Conservation (phyloP, 805 yeast species). For the Starmerella cellae region DNA sequence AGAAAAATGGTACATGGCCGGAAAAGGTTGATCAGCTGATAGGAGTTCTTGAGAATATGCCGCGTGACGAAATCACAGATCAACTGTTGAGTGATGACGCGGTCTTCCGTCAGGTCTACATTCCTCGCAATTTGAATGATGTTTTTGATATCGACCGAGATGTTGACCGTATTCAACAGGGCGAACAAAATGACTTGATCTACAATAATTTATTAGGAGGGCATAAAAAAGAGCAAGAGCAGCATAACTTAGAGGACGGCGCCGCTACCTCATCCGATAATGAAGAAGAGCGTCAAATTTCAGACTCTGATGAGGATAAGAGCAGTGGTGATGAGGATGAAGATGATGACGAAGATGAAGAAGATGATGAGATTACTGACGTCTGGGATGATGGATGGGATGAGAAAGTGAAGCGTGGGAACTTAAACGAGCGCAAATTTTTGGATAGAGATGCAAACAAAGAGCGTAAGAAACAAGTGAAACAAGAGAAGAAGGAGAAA, state of each 20-base stretch:
- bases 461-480: conserved; percentile 60
- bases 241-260: conserved; percentile 10
- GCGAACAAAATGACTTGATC: conserved; percentile 44
- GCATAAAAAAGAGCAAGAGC: conserved; percentile 26
- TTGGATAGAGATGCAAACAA: conserved; percentile 70
- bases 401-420: conserved; percentile 24
- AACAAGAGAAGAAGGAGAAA: conserved; percentile 64
- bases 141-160: conserved; percentile 58
- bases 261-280: conserved; percentile 13
- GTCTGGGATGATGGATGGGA: conserved; percentile 33
- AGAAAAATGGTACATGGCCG: conserved; percentile 30
- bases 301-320: conserved; percentile 23
- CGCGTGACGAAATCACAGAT: conserved; percentile 24
- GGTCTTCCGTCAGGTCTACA: conserved; percentile 73
- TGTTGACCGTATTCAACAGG: conserved; percentile 31
- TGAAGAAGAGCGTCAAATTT: no score
- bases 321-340: conserved; percentile 24
- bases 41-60: conserved; percentile 19
- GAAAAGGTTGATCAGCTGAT: conserved; percentile 26
- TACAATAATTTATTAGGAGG: conserved; percentile 27
- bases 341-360: conserved; percentile 20
- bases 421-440: conserved; percentile 55
- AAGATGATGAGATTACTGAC: conserved; percentile 29
- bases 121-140: conserved; percentile 47
- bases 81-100: conserved; percentile 62